A percentile compares a stretch with the other conserved stretches of the same genome.
Conservation (phyloP, 2,329 filamentous ascomycete genomes). For the Penicillium brevicompactum region DNA sequence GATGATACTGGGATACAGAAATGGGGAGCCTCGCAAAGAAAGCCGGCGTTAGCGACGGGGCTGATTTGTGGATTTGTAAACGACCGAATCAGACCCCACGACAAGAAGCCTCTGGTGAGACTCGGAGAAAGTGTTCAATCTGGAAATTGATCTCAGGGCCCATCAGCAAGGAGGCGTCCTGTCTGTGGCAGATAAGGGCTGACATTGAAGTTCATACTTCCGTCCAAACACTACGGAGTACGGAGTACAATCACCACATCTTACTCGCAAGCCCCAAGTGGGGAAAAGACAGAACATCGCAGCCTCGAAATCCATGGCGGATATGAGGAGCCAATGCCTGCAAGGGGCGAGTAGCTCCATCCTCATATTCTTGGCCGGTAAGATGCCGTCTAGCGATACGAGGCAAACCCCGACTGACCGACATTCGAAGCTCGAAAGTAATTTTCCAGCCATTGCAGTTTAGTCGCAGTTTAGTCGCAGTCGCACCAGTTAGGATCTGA, state of each 20-base stretch:
- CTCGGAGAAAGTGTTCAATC: slow-evolving; percentile 3
- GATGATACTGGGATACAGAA: too few relatives aligned
- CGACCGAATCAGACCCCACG: too few relatives aligned
- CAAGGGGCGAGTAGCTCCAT: slow-evolving; percentile 15
- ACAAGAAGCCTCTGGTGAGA: not conserved
- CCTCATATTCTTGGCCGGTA: slow-evolving; percentile 8
- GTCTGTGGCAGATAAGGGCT: not conserved
- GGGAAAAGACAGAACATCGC: not conserved
- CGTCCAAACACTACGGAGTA: too few relatives aligned
- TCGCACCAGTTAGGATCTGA: not conserved
- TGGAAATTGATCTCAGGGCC: slow-evolving; percentile 3
- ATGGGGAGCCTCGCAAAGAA: too few relatives aligned
- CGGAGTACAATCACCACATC: not conserved
- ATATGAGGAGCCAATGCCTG: slow-evolving; percentile 5
- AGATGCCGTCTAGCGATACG: slow-evolving; percentile 9
- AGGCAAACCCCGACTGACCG: slow-evolving; percentile 19
- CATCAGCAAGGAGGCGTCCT: slow-evolving; percentile 6
- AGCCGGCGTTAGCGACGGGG: too few relatives aligned
- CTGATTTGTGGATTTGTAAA: too few relatives aligned
- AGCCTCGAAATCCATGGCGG: too few relatives aligned
- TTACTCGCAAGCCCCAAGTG: not conserved
- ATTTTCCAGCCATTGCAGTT: too few relatives aligned
- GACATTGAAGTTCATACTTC: not conserved
- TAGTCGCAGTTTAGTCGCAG: too few relatives aligned
- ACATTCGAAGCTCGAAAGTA: slow-evolving; percentile 11